A percentile compares a stretch with the other conserved stretches of the same genome.
Evolutionary conservation across 1,284 basidiomycete genomes (phyloP).

Genomic region (Ceratobasidium sp.): DNA sequence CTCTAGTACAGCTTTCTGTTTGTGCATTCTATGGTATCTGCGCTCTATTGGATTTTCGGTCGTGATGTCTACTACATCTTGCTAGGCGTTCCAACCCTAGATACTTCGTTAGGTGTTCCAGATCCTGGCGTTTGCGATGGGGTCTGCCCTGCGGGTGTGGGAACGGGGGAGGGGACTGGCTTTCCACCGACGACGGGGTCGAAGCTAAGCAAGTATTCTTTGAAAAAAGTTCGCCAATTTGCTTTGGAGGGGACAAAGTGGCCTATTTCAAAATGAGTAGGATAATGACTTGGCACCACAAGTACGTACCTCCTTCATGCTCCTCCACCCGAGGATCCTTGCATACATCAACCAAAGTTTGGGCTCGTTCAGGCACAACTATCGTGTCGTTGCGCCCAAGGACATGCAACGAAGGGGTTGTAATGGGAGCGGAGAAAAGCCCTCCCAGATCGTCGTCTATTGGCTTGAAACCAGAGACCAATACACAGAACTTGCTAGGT

Average conservation of each 20-base stretch:
- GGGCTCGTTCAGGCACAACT: conserved; percentile 74
- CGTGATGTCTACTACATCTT: neutral
- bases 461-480: conserved; percentile 71
- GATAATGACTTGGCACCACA: conserved; percentile 17
- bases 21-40: neutral
- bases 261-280: conserved; percentile 54
- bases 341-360: conserved; percentile 65
- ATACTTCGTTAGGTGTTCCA: neutral
- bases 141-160: neutral
- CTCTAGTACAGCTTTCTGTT: too few relatives aligned
- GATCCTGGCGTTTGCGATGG: conserved; percentile 9
- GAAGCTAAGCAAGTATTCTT: conserved; percentile 53
- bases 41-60: neutral
- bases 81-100: conserved; percentile 23
- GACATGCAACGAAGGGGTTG: conserved; percentile 82
- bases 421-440: conserved; percentile 51
- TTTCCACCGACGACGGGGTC: neutral
- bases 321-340: conserved; percentile 65
- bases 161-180: neutral
- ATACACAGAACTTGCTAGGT: conserved; percentile 68
- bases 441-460: conserved; percentile 60
- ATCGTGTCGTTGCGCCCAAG: conserved; percentile 82
- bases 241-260: conserved; percentile 81
- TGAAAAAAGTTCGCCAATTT: conserved; percentile 74
- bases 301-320: conserved; percentile 72